Conservation (phyloP, 345 rosid genomes). For the Eucalyptus regnans region DNA sequence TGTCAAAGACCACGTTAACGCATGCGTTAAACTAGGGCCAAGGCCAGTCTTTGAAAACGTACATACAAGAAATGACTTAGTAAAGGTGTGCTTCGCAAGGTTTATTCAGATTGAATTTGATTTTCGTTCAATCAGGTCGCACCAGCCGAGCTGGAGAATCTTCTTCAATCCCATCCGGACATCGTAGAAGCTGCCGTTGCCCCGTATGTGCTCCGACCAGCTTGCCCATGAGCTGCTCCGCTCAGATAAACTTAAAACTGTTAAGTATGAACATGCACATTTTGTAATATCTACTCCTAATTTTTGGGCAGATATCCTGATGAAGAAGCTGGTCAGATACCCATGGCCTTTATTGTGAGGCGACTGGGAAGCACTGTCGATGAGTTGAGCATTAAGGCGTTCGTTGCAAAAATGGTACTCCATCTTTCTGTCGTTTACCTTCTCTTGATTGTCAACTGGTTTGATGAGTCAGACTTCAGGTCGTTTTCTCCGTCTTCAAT, state of each 20-base stretch:
- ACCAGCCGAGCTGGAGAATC: slow-evolving; percentile 50
- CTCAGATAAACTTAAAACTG: neutral
- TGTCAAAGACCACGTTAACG: neutral
- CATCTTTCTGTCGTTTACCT: neutral
- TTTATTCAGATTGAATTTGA: neutral
- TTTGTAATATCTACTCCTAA: neutral
- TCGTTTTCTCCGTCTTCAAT: neutral
- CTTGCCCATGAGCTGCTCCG: neutral
- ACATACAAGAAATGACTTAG: neutral
- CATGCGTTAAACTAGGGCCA: neutral
- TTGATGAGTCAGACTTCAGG: neutral
- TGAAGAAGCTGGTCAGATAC: slow-evolving; percentile 44
- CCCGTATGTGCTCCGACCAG: slow-evolving; percentile 15
- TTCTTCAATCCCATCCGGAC: slow-evolving; percentile 38
- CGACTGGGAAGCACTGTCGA: slow-evolving; percentile 13
- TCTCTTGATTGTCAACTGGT: neutral
- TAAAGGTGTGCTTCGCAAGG: neutral
- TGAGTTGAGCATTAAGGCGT: slow-evolving; percentile 22
- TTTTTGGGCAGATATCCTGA: slow-evolving; percentile 33
- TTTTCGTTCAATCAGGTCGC: slow-evolving; percentile 21
- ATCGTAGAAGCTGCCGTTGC: slow-evolving; percentile 43
- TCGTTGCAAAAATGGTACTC: slow-evolving; percentile 23
- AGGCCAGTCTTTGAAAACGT: neutral
- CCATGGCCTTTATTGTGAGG: slow-evolving; percentile 37
- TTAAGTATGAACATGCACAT: neutral